These are phyloP conservation scores for Prunus dulcis DNA, from an alignment of 306 rosid genomes.

Conservation along the genomic window DNA sequence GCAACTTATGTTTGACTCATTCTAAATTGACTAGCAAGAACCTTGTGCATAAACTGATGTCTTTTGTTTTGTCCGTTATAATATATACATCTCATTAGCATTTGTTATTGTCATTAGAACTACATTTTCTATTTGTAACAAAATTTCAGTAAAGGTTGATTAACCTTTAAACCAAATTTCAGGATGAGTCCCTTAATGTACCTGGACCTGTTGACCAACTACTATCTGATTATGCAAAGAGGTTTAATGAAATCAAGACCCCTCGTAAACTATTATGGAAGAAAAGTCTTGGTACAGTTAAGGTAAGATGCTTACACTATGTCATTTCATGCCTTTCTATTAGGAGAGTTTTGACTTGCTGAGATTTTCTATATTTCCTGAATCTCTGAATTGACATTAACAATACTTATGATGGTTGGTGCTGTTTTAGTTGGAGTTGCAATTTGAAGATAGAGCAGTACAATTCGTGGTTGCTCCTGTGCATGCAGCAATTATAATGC, in stretches of 20 bases:
- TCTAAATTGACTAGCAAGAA: not conserved
- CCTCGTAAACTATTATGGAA: constrained; percentile 96
- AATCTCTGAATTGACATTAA: not conserved
- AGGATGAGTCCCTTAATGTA: constrained; percentile 76
- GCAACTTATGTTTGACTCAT: not conserved
- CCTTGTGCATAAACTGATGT: not conserved
- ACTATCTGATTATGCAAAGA: constrained; percentile 77
- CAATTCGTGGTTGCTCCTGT: constrained; percentile 79
- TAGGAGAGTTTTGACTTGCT: not conserved
- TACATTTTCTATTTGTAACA: constrained; percentile 6
- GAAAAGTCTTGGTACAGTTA: constrained; percentile 89
- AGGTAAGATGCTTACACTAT: constrained; percentile 48
- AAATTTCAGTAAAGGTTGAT: constrained; percentile 7
- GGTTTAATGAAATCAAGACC: constrained; percentile 90
- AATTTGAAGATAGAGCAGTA: constrained; percentile 78
- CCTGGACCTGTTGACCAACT: constrained; percentile 75
- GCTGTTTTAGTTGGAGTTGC: constrained; percentile 73
- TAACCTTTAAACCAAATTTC: constrained; percentile 36
- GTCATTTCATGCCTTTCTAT: not conserved
- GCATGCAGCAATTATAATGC: constrained; percentile 83
- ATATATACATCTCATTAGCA: not conserved
- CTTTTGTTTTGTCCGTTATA: not conserved
- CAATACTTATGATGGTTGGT: not conserved
- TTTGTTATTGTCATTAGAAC: constrained; percentile 9
- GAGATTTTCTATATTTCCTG: not conserved